Base-by-base conservation (phyloP, 495 filamentous ascomycete species). In the Hypoxylon trugodes region DNA sequence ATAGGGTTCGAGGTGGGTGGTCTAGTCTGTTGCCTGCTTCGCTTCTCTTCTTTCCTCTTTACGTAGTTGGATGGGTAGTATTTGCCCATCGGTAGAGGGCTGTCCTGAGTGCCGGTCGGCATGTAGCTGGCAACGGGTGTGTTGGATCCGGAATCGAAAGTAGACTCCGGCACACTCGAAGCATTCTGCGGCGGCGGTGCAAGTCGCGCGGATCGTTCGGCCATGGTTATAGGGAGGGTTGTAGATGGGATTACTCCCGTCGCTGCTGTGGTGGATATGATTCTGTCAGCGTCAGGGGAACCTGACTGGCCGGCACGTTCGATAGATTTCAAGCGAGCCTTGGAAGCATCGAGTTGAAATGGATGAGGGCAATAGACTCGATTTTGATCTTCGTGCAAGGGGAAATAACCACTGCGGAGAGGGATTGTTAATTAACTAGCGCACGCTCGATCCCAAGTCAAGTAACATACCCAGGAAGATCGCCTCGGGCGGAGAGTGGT, bases 11-110 rank as follows among this genome's bases (percentile, higher is more conserved):
- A 52, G 6, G 64, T 47, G 3, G 57, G 35, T 7, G 66, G 65
- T 4, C 67, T 53, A 32, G 32, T 21, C 10, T 54, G 54, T 21
- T 57, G 55, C 8, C 19, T 37, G 30, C 59, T 66, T 9, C 58
- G 55, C 53, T 70, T 73, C 55, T 68, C 63, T 52, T 62, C 68
- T 36, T 76, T 70, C 13, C 73, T 61, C 24, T 69, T 75, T 35
- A 79, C 76, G 69, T 80, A 84, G 68, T 83, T 83, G 12, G 78
- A 73, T 4, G 81, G 82, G 46, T 85, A 81, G 61, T 85, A 85
- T 58, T 83, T 84, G n/a, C 82, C 82, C 66, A 79, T 73, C 0
- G 81, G 80, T 16, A 82, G 66, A 22, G 61, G 68, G 16, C 56
- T 69, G 21, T 73, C 70, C 47, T 75, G 70, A 13, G 59, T 45